Conservation (phyloP, 2,329 filamentous ascomycete species). For the Scorias spongiosa region DNA sequence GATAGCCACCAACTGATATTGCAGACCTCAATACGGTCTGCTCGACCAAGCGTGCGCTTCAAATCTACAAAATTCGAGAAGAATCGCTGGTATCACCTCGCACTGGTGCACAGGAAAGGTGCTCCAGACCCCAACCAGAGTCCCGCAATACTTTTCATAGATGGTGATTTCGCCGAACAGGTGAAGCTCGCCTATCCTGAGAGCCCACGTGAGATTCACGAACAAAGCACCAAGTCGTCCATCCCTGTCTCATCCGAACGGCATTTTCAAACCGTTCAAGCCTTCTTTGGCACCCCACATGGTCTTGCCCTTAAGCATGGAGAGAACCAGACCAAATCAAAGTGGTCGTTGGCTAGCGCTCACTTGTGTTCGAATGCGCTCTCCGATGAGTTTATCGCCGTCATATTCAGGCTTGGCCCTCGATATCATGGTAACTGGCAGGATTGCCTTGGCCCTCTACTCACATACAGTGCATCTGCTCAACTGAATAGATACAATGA, state of each 20-base stretch:
- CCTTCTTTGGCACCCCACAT: conserved; percentile 83
- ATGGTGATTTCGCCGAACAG: conserved; percentile 89
- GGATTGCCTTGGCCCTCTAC: conserved; percentile 86
- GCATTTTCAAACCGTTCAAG: conserved; percentile 50
- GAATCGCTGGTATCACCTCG: conserved; percentile 83
- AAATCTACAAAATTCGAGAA: conserved; percentile 65
- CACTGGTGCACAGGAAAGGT: conserved; percentile 56
- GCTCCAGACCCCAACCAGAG: conserved; percentile 14
- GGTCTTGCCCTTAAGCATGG: conserved; percentile 68
- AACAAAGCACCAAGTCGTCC: conserved; percentile 51
- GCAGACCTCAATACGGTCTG: conserved; percentile 81
- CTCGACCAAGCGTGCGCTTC: conserved; percentile 82
- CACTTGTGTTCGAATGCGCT: conserved; percentile 77
- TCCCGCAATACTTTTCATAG: conserved; percentile 65
- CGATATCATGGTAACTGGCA: conserved; percentile 94
- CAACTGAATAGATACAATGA: conserved; percentile 84
- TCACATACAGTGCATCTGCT: conserved; percentile 89
- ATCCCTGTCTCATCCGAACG: conserved; percentile 41
- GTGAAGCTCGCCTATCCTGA: conserved; percentile 77
- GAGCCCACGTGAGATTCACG: conserved; percentile 41
- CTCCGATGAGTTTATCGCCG: conserved; percentile 81
- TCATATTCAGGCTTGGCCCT: conserved; percentile 78
- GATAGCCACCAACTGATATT: conserved; percentile 89
- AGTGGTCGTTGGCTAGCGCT: conserved; percentile 80
- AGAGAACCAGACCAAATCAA: conserved; percentile 55